phyloP scores from a whole-genome alignment of 495 filamentous ascomycete genomes.

The Penicillium roqueforti region DNA sequence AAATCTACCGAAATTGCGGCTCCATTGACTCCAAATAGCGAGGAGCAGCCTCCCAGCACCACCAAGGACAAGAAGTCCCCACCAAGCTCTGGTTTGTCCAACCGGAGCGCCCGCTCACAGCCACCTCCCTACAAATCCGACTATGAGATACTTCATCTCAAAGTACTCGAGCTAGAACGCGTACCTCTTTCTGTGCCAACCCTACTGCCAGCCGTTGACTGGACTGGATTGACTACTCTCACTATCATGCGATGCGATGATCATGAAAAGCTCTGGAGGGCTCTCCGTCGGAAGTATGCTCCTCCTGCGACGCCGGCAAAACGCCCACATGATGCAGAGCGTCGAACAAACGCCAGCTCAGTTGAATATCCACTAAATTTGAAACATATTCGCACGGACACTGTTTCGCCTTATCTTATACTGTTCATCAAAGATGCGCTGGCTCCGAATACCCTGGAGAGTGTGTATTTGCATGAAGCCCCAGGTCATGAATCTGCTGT shows the following conservation, averaged over 20 bases:
- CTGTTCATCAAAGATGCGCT: slow-evolving; percentile 80
- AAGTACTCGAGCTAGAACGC: slow-evolving; percentile 80
- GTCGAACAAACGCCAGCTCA: slow-evolving; percentile 12
- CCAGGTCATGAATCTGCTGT: slow-evolving; percentile 54
- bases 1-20: neutral
- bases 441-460: slow-evolving; percentile 79
- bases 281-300: slow-evolving; percentile 66
- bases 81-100: neutral
- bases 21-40: neutral
- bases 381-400: slow-evolving; percentile 78
- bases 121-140: slow-evolving; percentile 2
- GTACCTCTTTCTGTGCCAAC: slow-evolving; percentile 67
- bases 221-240: slow-evolving; percentile 69
- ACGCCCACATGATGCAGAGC: slow-evolving; percentile 15
- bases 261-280: slow-evolving; percentile 78
- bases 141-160: slow-evolving; percentile 53
- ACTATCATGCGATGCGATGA: slow-evolving; percentile 77
- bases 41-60: neutral
- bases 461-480: slow-evolving; percentile 77
- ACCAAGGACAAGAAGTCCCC: neutral
- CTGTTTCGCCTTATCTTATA: slow-evolving; percentile 72
- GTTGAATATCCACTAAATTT: slow-evolving; percentile 66
- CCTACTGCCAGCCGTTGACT: slow-evolving; percentile 70
- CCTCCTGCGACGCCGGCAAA: slow-evolving; percentile 40
- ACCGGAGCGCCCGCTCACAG: slow-evolving; percentile 2